Evolutionary conservation across 1,139 yeast species (phyloP), one percentile per base, ranked within the genome.

Genomic region (Nadsonia commutata): DNA sequence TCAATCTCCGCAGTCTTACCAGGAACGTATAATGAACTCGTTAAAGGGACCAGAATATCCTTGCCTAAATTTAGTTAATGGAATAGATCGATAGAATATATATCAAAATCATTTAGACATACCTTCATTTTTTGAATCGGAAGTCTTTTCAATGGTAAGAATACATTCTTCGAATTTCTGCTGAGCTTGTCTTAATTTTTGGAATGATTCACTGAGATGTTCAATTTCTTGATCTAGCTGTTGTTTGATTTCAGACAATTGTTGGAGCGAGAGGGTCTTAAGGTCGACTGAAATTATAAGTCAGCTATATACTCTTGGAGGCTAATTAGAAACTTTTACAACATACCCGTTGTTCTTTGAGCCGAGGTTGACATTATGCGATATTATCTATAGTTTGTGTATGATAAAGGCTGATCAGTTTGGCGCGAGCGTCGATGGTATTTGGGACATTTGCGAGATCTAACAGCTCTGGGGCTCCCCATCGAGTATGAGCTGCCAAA

Each of bases 1-100:
- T 79, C 73, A 40, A 72, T 72, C 49, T 79, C 74, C 41, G 70
- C 69, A 45, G 74, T 70, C 49, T 68, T 72, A 2, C 98, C 99
- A 1, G 95, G 95, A 21, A 90, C 81, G 54, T 93, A 90, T 40
- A 90, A 67, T 0, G 95, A 84, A 38, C 88, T 72, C 1, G 97
- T 85, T 51, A 93, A 68, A 5, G 99, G 98, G 1, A 93, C 85
- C 50, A 90, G 67, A 31, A 90, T 62, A 27, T 74, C 73, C 44
- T 71, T 67, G 2, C 66, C 64, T 48, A 13, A n/a, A 18, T 22
- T 20, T 17, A 18, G 16, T n/a, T 20, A 18, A 18, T 38, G 17
- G 20, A 20, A 18, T 6, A 7, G n/a, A 33, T 11, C 21, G 46
- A 4, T 2, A 23, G 21, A 16, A 8, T n/a, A 17, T 19, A 17